Percentiles rank a stretch among this genome's conserved stretches.
These are phyloP conservation scores for Coprinellus aureogranulatus DNA, from an alignment of 768 basidiomycete genomes.

Conservation along the genomic window DNA sequence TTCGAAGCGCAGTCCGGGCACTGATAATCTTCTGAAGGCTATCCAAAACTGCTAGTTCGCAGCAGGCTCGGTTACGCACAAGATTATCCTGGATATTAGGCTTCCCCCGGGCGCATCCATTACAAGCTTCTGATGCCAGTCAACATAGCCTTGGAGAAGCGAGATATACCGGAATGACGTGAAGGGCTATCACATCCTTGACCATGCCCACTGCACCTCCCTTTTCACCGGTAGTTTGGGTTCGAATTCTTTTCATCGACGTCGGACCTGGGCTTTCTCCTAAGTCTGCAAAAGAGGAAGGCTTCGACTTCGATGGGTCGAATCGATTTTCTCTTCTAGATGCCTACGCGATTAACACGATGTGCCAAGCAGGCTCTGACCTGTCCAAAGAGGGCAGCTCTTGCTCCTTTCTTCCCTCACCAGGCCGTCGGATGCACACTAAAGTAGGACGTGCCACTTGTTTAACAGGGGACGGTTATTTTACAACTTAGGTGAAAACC, in stretches of 20 bases:
- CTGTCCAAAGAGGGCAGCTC: neutral
- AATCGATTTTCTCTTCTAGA: neutral
- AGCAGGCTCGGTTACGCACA: neutral
- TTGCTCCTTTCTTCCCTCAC: neutral
- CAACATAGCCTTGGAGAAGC: neutral
- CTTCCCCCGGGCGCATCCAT: neutral
- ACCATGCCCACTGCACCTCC: neutral
- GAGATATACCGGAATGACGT: conserved; percentile 1
- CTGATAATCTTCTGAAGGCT: neutral
- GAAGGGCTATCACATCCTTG: neutral
- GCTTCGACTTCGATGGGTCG: neutral
- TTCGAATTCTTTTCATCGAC: neutral
- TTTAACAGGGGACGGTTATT: neutral
- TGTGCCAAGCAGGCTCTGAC: conserved; percentile 1
- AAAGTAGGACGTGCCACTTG: neutral
- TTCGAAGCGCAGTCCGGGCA: neutral
- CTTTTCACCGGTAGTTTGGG: neutral
- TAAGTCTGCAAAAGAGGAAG: neutral
- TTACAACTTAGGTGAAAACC: neutral
- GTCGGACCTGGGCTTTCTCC: neutral
- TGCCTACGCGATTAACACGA: neutral
- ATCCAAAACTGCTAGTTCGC: neutral
- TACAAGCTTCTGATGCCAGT: neutral
- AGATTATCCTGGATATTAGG: neutral
- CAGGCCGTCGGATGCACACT: too few species aligned